Evolutionary conservation across 2,329 filamentous ascomycete genomes (phyloP), one percentile per base, ranked within the genome.

Genomic region (Endothia cerciana): DNA sequence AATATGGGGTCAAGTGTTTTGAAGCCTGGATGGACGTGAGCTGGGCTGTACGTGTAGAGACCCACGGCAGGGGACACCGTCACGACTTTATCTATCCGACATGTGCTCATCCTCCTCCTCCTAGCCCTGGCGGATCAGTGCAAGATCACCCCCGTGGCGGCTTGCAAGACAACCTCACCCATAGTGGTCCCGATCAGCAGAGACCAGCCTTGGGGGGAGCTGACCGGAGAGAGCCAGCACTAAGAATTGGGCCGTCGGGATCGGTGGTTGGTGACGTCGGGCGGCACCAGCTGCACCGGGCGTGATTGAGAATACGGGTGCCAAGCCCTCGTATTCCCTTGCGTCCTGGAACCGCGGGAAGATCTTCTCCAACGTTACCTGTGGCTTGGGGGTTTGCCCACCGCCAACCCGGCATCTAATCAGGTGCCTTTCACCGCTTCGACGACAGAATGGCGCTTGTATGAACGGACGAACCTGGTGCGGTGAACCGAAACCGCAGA

Each of bases 281-380:
- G 53, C 62, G 11, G 11, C 22, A 61, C 58, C 58, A 60, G 55
- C 45, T 63, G 51, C 22, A 61, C 58, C 58, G 53, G 55, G 36
- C 59, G 51, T 55, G 28, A 30, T 36, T 13, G 51, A 28, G 30
- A n/a, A 55, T 55, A 55, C 51, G 51, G 53, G 25, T 66, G 64
- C 64, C 65, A 66, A 66, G 65, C 38, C 56, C 65, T 66, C 65
- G 65, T 66, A 66, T 66, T 66, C 61, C 33, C 56, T 45, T 33
- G 30, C 56, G 45, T 41, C 28, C 59, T 56, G 22, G 45, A 57
- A 49, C 28, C 45, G 45, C 45, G 45, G 36, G 19, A 19, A 25
- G 45, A 49, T 49, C 45, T n/a, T 49, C n/a, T 25, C 22, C 61
- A 60, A 64, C 65, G 64, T 66, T 62, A 64, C 63, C 22, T 56